phyloP scores from a whole-genome alignment of 331 rosid genomes.

The Pyracantha coccinea region DNA sequence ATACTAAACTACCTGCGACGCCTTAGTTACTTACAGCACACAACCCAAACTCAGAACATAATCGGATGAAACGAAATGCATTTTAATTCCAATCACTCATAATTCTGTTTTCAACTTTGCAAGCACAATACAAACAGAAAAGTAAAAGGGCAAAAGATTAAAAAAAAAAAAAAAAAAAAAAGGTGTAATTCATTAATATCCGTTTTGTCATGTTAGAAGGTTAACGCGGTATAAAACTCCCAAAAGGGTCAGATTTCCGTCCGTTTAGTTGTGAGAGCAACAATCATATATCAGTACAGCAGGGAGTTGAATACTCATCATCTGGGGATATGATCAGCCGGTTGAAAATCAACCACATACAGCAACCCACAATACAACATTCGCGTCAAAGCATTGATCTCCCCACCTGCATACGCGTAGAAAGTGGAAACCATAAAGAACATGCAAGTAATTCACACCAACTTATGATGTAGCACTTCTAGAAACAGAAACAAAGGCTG shows the following conservation, averaged over 20 bases:
- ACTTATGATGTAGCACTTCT: not conserved
- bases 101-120: not conserved
- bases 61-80: not conserved
- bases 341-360: constrained; percentile 9
- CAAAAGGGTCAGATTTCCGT: constrained; percentile 10
- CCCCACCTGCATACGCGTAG: constrained; percentile 17
- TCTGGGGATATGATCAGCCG: constrained; percentile 8
- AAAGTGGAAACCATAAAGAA: not conserved
- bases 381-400: not conserved
- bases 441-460: not conserved
- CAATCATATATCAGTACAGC: not conserved
- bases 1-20: not conserved
- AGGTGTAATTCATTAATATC: not conserved
- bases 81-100: not conserved
- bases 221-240: constrained; percentile 1
- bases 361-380: constrained; percentile 10
- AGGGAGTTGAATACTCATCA: constrained; percentile 9
- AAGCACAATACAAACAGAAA: not conserved
- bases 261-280: constrained; percentile 6
- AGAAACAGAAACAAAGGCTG: not conserved
- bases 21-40: not conserved
- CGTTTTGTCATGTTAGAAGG: not conserved
- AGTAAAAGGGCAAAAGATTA: too few relatives aligned
- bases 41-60: not conserved
- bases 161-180: too few relatives aligned